Evolutionary conservation across 1,284 basidiomycete genomes (phyloP).

Genomic region (Sanghuangporus baumii): DNA sequence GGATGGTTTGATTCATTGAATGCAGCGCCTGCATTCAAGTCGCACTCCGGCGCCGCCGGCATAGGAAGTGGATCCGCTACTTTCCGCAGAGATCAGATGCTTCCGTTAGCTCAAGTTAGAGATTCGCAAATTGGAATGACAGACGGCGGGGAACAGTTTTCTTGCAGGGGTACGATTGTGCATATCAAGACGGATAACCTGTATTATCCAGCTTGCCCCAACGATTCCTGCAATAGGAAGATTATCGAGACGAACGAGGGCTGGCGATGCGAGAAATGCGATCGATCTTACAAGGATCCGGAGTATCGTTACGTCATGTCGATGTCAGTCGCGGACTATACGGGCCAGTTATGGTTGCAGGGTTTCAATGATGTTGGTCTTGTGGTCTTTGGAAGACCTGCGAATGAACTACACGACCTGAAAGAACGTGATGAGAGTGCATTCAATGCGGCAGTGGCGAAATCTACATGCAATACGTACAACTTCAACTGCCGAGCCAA

Average conservation of each 20-base stretch:
- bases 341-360: constrained; percentile 88
- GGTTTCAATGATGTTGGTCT: constrained; percentile 94
- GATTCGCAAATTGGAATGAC: constrained; percentile 71
- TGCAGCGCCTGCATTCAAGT: constrained; percentile 56
- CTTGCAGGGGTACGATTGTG: constrained; percentile 78
- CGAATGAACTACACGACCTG: constrained; percentile 73
- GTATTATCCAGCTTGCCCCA: constrained; percentile 87
- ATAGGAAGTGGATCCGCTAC: constrained; percentile 35
- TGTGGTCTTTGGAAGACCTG: constrained; percentile 72
- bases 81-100: constrained; percentile 69
- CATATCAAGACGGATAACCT: constrained; percentile 88
- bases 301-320: constrained; percentile 90
- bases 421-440: constrained; percentile 67
- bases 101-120: constrained; percentile 80
- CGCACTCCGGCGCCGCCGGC: constrained; percentile 50
- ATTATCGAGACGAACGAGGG: constrained; percentile 63
- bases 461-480: constrained; percentile 66
- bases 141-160: constrained; percentile 78
- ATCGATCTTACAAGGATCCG: constrained; percentile 66
- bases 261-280: constrained; percentile 96
- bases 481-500: constrained; percentile 88
- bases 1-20: constrained; percentile 87
- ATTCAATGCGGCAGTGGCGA: constrained; percentile 59
- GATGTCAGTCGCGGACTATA: constrained; percentile 86
- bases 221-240: constrained; percentile 87